phyloP scores from a whole-genome alignment of 495 filamentous ascomycete genomes.

The Thozetella sp. region DNA sequence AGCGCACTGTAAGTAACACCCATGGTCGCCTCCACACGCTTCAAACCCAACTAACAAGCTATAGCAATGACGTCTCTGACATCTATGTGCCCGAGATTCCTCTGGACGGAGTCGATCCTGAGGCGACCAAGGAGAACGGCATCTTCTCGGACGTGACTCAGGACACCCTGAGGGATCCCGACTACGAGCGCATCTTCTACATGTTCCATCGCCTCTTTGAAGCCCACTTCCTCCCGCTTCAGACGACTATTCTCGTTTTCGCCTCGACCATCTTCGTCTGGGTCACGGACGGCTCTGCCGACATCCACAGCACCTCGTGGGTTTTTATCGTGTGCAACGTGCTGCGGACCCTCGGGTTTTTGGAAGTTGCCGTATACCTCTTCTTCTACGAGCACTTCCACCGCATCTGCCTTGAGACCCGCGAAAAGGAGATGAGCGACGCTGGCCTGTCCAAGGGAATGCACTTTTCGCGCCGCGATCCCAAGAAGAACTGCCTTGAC shows the following conservation, averaged over 20 bases:
- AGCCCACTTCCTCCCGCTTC: constrained; percentile 68
- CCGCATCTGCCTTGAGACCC: constrained; percentile 51
- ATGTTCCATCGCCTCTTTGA: constrained; percentile 66
- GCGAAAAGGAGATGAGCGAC: constrained; percentile 64
- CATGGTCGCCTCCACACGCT: background rate
- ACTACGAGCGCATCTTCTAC: constrained; percentile 45
- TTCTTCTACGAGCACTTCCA: constrained; percentile 66
- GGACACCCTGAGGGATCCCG: constrained; percentile 40
- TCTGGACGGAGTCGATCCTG: constrained; percentile 34
- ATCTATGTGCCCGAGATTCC: constrained; percentile 45
- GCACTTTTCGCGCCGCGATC: constrained; percentile 54
- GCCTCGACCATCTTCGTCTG: constrained; percentile 58
- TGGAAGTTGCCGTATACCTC: constrained; percentile 61
- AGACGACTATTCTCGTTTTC: constrained; percentile 61
- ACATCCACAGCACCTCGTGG: constrained; percentile 52
- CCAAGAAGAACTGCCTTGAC: constrained; percentile 56
- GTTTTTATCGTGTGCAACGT: constrained; percentile 57
- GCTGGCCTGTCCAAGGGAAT: constrained; percentile 60
- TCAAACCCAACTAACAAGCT: constrained; percentile 6
- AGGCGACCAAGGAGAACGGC: constrained; percentile 39
- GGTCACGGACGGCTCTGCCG: constrained; percentile 40
- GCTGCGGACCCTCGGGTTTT: constrained; percentile 58
- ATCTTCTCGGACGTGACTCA: constrained; percentile 50
- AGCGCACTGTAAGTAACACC: constrained; percentile 34
- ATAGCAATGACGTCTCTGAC: constrained; percentile 40